Conservation (phyloP, 2,329 filamentous ascomycete genomes). For the Epichloe coenophiala region DNA sequence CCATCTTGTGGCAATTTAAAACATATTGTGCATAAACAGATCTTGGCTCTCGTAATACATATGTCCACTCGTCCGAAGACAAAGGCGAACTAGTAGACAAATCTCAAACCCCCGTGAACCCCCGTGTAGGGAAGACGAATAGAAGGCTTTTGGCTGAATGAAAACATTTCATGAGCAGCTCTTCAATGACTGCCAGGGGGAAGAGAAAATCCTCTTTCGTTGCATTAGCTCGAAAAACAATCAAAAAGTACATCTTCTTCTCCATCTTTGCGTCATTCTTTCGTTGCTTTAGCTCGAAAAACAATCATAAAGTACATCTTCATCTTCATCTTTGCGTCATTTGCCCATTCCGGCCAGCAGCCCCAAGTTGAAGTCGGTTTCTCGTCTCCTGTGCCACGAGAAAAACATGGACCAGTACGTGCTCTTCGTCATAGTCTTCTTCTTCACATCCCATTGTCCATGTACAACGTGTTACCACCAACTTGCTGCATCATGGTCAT, state of each 20-base stretch:
- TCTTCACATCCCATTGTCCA: slow-evolving; percentile 21
- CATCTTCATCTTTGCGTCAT: neutral
- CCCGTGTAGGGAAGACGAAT: too few relatives aligned
- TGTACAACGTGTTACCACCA: slow-evolving; percentile 36
- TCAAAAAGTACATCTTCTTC: neutral
- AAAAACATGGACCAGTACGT: neutral
- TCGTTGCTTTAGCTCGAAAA: slow-evolving; percentile 15
- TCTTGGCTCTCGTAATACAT: slow-evolving; percentile 1
- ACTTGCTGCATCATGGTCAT: slow-evolving; percentile 34
- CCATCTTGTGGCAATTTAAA: neutral
- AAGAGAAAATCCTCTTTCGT: slow-evolving; percentile 14
- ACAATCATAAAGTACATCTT: neutral
- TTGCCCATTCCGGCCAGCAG: neutral
- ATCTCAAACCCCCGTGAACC: too few relatives aligned
- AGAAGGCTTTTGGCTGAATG: slow-evolving; percentile 14
- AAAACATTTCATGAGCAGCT: slow-evolving; percentile 16
- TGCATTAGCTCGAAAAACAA: slow-evolving; percentile 10
- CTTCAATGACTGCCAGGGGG: slow-evolving; percentile 10
- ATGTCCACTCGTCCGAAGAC: neutral
- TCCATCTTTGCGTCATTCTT: slow-evolving; percentile 1
- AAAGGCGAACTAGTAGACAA: neutral
- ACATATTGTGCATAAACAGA: slow-evolving; percentile 1
- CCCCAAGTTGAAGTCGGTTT: neutral
- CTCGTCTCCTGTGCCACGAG: neutral
- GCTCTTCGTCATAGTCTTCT: neutral